A percentile compares a stretch with the other conserved stretches of the same genome.
Conservation (phyloP, 2,329 filamentous ascomycete species). For the Aureobasidium melanogenum region DNA sequence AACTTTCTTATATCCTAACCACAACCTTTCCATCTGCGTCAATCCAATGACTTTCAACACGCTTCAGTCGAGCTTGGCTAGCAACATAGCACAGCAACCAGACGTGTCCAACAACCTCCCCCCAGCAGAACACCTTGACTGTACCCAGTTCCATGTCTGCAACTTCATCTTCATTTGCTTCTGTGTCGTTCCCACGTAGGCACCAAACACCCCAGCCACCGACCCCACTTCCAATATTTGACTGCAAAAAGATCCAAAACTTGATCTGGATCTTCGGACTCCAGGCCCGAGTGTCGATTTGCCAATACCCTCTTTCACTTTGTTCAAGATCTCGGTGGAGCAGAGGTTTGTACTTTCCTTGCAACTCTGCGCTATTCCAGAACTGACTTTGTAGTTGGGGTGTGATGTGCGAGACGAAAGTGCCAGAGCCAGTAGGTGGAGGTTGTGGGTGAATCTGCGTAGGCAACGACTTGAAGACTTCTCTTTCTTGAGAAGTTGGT, state of each 20-base stretch:
- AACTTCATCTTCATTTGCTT: not conserved
- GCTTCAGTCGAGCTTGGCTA: conserved; percentile 54
- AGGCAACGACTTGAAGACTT: not conserved
- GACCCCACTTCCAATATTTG: conserved; percentile 49
- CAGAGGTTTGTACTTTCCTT: not conserved
- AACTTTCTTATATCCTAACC: conserved; percentile 34
- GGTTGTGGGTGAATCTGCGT: conserved; percentile 18
- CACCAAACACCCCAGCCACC: conserved; percentile 62
- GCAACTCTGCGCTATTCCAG: conserved; percentile 12
- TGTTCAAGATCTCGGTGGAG: conserved; percentile 31
- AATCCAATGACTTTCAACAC: conserved; percentile 55
- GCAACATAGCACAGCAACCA: conserved; percentile 69
- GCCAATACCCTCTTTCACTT: conserved; percentile 74
- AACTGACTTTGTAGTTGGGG: conserved; percentile 22
- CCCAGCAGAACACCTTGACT: conserved; percentile 70
- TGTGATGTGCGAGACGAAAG: conserved; percentile 24
- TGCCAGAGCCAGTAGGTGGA: conserved; percentile 16
- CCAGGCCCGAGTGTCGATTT: conserved; percentile 52
- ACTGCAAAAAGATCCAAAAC: conserved; percentile 55
- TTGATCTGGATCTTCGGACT: conserved; percentile 36
- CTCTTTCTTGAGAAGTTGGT: not conserved
- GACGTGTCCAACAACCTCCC: conserved; percentile 59
- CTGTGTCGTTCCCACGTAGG: conserved; percentile 25
- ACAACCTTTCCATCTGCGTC: conserved; percentile 52
- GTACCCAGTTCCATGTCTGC: conserved; percentile 23